These are phyloP conservation scores for Aurantiochytrium sp. DNA, from an alignment of 108 stramenopile genomes.

Conservation along the genomic window DNA sequence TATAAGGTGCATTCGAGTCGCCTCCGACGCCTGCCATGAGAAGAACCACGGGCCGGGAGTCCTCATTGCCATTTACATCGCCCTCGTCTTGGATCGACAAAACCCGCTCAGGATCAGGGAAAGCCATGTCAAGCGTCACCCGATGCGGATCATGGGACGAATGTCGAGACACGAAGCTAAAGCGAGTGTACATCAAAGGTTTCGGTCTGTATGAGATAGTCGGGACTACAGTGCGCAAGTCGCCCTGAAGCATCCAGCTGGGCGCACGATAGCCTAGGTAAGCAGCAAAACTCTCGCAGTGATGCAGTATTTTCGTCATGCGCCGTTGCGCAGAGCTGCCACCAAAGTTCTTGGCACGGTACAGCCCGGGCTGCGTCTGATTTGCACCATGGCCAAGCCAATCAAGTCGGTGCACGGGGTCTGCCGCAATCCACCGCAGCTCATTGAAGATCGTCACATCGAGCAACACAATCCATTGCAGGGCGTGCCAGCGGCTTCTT, in stretches of 20 bases:
- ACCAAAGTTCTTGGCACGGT: neutral
- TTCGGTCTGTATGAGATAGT: neutral
- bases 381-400: neutral
- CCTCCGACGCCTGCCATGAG: neutral
- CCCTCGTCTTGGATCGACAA: too few relatives aligned
- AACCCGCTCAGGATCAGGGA: neutral
- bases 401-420: neutral
- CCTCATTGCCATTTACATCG: neutral
- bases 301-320: neutral
- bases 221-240: neutral
- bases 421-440: neutral
- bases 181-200: neutral
- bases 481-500: neutral
- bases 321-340: neutral
- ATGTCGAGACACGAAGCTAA: neutral
- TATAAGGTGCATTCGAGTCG: slow-evolving; percentile 1
- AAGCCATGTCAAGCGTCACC: neutral
- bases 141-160: neutral
- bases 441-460: neutral
- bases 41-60: neutral
- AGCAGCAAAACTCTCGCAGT: neutral
- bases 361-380: neutral
- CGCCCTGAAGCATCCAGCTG: neutral
- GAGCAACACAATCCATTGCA: neutral
- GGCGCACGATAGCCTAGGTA: neutral